phyloP scores from a whole-genome alignment of 768 basidiomycete genomes.

The Tylopilus sp. region DNA sequence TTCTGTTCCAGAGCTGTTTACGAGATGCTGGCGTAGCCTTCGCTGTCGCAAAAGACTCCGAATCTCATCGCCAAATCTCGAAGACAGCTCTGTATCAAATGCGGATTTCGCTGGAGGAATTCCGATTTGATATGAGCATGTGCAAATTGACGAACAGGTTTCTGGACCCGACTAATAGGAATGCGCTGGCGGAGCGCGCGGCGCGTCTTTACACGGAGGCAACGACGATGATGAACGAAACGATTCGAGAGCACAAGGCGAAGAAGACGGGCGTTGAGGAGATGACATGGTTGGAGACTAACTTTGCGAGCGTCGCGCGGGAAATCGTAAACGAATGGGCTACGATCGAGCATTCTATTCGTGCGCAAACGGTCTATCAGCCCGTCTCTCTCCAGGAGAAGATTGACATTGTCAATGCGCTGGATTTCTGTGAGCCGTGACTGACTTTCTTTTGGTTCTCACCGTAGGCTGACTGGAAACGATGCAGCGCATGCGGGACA shows the following conservation, averaged over 20 bases:
- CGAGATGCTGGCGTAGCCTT: conserved; percentile 47
- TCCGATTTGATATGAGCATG: conserved; percentile 45
- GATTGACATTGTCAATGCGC: conserved; percentile 44
- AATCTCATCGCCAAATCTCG: conserved; percentile 51
- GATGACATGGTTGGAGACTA: conserved; percentile 40
- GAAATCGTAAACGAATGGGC: conserved; percentile 47
- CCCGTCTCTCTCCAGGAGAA: conserved; percentile 53
- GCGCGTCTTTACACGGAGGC: conserved; percentile 11
- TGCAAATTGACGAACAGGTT: conserved; percentile 19
- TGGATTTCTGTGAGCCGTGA: conserved; percentile 43
- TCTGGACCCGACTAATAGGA: conserved; percentile 14
- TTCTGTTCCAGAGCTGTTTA: conserved; percentile 44
- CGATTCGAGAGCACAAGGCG: conserved; percentile 6
- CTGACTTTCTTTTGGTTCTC: not conserved
- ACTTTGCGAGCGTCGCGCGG: conserved; percentile 37
- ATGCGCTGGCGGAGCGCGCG: conserved; percentile 20
- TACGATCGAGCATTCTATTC: conserved; percentile 38
- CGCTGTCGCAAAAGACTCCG: conserved; percentile 45
- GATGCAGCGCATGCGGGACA: conserved; percentile 39
- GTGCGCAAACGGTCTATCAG: conserved; percentile 45
- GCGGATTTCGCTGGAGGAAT: conserved; percentile 46
- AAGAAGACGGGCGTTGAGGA: conserved; percentile 26
- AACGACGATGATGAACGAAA: not conserved
- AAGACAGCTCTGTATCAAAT: conserved; percentile 41
- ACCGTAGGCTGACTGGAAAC: not conserved